phyloP scores from a whole-genome alignment of 2,329 filamentous ascomycete genomes.

The Laburnicola sp. region DNA sequence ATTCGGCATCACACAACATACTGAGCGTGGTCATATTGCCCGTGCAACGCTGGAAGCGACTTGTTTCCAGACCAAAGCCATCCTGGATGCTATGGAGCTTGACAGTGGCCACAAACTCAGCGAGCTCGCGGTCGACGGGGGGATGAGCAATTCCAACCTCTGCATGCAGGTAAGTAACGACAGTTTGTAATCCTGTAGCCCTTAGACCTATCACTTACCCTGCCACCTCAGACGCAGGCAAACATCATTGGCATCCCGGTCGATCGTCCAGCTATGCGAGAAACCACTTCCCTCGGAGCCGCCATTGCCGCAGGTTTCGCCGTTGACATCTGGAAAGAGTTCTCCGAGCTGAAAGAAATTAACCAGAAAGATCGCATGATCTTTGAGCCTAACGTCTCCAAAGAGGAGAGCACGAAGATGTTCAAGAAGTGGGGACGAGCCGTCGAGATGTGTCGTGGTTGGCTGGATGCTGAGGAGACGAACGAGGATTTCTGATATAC shows the following conservation, averaged over 20 bases:
- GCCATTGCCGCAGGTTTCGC: slow-evolving; percentile 89
- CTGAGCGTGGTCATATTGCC: slow-evolving; percentile 81
- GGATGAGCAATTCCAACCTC: slow-evolving; percentile 84
- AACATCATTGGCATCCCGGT: slow-evolving; percentile 83
- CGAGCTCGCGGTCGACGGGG: slow-evolving; percentile 81
- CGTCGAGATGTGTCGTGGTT: slow-evolving; percentile 77
- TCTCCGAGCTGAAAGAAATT: slow-evolving; percentile 73
- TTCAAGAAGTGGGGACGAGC: slow-evolving; percentile 76
- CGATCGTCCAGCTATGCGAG: slow-evolving; percentile 82
- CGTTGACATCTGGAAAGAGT: slow-evolving; percentile 73
- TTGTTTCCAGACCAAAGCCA: slow-evolving; percentile 90
- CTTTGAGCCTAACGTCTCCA: slow-evolving; percentile 68
- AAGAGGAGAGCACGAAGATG: slow-evolving; percentile 62
- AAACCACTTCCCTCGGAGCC: slow-evolving; percentile 85
- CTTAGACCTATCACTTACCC: slow-evolving; percentile 20
- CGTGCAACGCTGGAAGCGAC: slow-evolving; percentile 88
- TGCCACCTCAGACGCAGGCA: slow-evolving; percentile 67
- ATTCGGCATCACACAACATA: slow-evolving; percentile 84
- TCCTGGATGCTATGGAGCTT: slow-evolving; percentile 86
- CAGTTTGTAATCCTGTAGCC: slow-evolving; percentile 12
- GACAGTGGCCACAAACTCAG: slow-evolving; percentile 77
- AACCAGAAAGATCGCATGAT: slow-evolving; percentile 69
- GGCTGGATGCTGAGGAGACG: slow-evolving; percentile 56
- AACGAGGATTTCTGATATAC: slow-evolving; percentile 37
- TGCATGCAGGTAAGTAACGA: slow-evolving; percentile 69